Base-by-base conservation (phyloP, 495 filamentous ascomycete species). In the Podospora bellae-mahoneyi region DNA sequence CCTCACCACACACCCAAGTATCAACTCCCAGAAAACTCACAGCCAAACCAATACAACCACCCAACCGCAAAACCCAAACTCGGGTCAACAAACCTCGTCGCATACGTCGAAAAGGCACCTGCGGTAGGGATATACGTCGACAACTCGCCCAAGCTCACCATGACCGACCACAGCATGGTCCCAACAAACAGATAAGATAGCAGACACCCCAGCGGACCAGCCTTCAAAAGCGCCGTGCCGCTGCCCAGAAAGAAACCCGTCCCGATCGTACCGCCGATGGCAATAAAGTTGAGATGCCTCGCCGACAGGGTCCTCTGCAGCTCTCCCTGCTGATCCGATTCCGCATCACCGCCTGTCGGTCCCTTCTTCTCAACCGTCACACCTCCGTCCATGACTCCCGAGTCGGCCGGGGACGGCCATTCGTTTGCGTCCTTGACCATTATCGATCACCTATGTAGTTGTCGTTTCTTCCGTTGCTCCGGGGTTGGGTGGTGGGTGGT, bases 1-100 rank as follows among this genome's bases (percentile, higher is more conserved):
- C 23, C 23, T 55, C 62, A 62, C 23, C 10, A 64, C 18, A 28
- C 19, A 23, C 34, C 15, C 2, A 6, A 48, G 6, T 3, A 28
- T 15, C 48, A 27, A 1, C 19, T 1, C 16, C n/a, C 48, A 19
- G 6, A 56, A 71, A 55, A 70, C 69, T 64, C 34, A 73, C 80
- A 82, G 57, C 76, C 81, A 60, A 83, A 82, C 83, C 80, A 84
- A 67, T 84, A 84, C 62, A 81, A 76, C 90, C 91, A 94, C 30
- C 90, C 91, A 75, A 93, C 88, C 20, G 91, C 86, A 73, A 94
- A 93, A 53, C 91, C 91, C 70, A 94, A 77, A 68, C 89, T 89
- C 44, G 86, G 84, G 70, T 93, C 90, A 66, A 90, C 84, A 65
- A 92, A 89, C 57, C 91, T 85, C 53, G 89, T 84, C 60, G 89